Evolutionary conservation across 2,329 filamentous ascomycete genomes (phyloP).

Genomic region (Aspergillus novoparasiticus): DNA sequence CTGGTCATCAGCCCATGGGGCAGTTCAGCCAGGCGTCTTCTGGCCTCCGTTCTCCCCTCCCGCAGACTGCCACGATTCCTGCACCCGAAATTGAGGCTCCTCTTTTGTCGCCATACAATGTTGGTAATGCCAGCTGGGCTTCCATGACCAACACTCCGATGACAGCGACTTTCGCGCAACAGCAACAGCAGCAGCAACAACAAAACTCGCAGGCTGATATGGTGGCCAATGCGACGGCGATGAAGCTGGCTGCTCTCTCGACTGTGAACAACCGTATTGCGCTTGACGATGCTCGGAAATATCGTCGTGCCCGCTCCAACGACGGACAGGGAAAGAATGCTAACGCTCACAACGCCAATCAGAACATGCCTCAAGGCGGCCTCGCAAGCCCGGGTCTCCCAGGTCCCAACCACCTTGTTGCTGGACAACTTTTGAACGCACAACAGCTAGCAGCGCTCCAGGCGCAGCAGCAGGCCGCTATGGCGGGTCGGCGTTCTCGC

Average conservation of each 20-base stretch:
- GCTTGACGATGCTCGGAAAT: slow-evolving; percentile 94
- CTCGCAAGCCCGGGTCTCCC: slow-evolving; percentile 65
- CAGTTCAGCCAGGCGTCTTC: slow-evolving; percentile 87
- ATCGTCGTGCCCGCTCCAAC: slow-evolving; percentile 85
- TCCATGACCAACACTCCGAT: slow-evolving; percentile 98
- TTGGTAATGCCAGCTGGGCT: slow-evolving; percentile 90
- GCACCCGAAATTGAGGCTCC: slow-evolving; percentile 77
- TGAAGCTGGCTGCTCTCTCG: slow-evolving; percentile 95
- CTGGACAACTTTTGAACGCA: slow-evolving; percentile 81
- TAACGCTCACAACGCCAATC: slow-evolving; percentile 49
- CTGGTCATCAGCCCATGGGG: slow-evolving; percentile 80
- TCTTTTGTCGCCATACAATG: slow-evolving; percentile 76
- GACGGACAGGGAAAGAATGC: slow-evolving; percentile 61
- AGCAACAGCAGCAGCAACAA: slow-evolving; percentile 39
- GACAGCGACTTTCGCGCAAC: slow-evolving; percentile 76
- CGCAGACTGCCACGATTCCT: slow-evolving; percentile 80
- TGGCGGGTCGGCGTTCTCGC: slow-evolving; percentile 74
- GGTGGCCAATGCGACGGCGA: slow-evolving; percentile 97
- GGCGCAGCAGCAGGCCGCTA: slow-evolving; percentile 60
- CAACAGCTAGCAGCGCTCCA: slow-evolving; percentile 85
- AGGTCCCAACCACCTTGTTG: slow-evolving; percentile 77
- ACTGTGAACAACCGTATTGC: slow-evolving; percentile 99
- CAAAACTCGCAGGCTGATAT: slow-evolving; percentile 80
- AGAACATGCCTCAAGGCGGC: slow-evolving; percentile 66
- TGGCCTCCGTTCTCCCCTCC: slow-evolving; percentile 77